Base-by-base conservation (phyloP, 2,329 filamentous ascomycete species). In the Aspergillus sp. region DNA sequence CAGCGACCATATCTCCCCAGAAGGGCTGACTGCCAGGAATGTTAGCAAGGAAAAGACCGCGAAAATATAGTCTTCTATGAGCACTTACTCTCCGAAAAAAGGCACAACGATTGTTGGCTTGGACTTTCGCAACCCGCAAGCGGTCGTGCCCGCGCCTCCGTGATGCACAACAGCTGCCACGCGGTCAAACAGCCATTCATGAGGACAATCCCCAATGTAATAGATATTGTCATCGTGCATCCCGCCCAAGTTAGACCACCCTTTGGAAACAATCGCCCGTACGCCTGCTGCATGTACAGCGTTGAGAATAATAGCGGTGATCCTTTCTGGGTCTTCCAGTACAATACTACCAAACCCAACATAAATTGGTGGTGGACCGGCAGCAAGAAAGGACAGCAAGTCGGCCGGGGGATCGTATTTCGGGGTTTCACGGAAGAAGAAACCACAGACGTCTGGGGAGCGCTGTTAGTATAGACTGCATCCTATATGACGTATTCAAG, bases 111-210 rank as follows among this genome's bases (percentile, higher is more conserved):
- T 71, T 0, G 85, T 87, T 0, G 85, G 84, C 19, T 77, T 73
- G 0, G 80, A 84, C 48, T 82, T 77, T 3, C 76, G 70, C 4
- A 87, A 77, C 0, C 85, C 84, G 38, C 79, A 81, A 1, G 85
- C 84, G 3, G 85, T 86, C 0, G 84, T 87, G 2, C 85, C 85
- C 13, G 85, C 85, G 7, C 85, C 85, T n/a, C 85, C 85, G 58
- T 88, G 85, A 62, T 88, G 85, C 0, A 87, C 78, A 0, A 87
- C 84, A n/a, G 78, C 80, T 0, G 81, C 78, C 1, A 87, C 84
- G 22, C 79, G 78, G 61, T 84, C 78, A 65, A 87, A 87, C 0
- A 87, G 76, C 85, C 85, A 87, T 60, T 86, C 82, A 58, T 86
- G 84, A 0, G 84, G 85, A 57, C 80, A 82, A 59, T 86, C 82